Evolutionary conservation across 352 stramenopile species (phyloP).

Genomic region (Pythium scleroteichum): DNA sequence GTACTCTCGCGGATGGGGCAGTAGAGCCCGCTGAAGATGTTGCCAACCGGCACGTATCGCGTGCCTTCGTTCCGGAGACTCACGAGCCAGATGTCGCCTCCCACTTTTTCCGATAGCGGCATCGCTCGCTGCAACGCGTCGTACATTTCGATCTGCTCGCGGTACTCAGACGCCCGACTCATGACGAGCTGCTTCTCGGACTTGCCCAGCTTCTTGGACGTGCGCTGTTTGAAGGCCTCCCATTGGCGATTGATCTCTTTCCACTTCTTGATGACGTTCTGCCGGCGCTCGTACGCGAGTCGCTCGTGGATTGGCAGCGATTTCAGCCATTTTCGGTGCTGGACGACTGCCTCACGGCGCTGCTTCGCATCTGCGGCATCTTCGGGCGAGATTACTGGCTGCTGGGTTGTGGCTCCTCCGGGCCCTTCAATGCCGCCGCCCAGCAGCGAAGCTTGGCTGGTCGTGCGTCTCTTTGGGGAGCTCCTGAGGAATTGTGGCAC

Average conservation of each 20-base stretch:
- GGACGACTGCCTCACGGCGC: slow-evolving; percentile 44
- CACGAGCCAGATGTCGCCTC: slow-evolving; percentile 89
- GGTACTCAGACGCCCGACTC: slow-evolving; percentile 76
- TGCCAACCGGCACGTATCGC: slow-evolving; percentile 88
- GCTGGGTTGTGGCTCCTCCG: slow-evolving; percentile 21
- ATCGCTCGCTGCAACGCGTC: slow-evolving; percentile 87
- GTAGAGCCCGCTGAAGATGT: slow-evolving; percentile 92
- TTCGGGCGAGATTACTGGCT: slow-evolving; percentile 4
- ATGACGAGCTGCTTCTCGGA: slow-evolving; percentile 83
- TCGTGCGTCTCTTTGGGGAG: slow-evolving; percentile 25
- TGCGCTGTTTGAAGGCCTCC: slow-evolving; percentile 66
- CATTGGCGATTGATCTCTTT: slow-evolving; percentile 67
- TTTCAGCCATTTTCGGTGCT: slow-evolving; percentile 66
- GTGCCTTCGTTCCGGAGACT: slow-evolving; percentile 84
- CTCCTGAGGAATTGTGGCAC: slow-evolving; percentile 30
- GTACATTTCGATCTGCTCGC: slow-evolving; percentile 90
- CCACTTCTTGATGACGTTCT: slow-evolving; percentile 73
- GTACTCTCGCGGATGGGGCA: slow-evolving; percentile 83
- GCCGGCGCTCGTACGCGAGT: slow-evolving; percentile 59
- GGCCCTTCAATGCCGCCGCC: slow-evolving; percentile 11
- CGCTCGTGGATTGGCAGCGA: slow-evolving; percentile 73
- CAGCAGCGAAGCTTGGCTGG: not conserved
- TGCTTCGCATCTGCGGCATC: slow-evolving; percentile 36
- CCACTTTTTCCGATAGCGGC: slow-evolving; percentile 87
- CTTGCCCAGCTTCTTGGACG: slow-evolving; percentile 62